A percentile compares a stretch with the other conserved stretches of the same genome.
Evolutionary conservation across 2,329 filamentous ascomycete genomes (phyloP).

Genomic region (Penicillium corylophilum): DNA sequence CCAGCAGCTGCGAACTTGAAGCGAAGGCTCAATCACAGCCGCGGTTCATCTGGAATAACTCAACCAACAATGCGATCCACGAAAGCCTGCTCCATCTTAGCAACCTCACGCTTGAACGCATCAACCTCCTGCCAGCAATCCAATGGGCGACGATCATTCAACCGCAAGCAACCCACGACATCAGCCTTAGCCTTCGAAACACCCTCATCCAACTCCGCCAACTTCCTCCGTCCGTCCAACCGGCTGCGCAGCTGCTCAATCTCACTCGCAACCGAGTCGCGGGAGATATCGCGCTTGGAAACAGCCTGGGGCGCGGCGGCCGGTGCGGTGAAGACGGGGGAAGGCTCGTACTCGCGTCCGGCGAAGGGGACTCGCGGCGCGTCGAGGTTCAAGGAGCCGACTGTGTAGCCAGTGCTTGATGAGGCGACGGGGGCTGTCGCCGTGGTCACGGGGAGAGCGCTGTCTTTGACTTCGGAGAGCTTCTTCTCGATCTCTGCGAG

Average conservation of each 20-base stretch:
- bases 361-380: conserved; percentile 46
- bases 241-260: conserved; percentile 58
- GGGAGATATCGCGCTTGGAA: conserved; percentile 48
- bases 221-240: conserved; percentile 60
- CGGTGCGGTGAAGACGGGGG: conserved; percentile 13
- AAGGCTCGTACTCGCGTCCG: conserved; percentile 36
- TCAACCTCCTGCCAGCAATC: conserved; percentile 96
- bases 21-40: conserved; percentile 10
- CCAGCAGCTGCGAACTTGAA: conserved; percentile 18
- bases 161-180: conserved; percentile 75
- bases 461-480: conserved; percentile 43
- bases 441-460: conserved; percentile 26
- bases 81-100: conserved; percentile 80
- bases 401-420: conserved; percentile 21
- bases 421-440: conserved; percentile 24
- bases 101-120: conserved; percentile 84
- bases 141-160: conserved; percentile 81
- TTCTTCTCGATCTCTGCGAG: conserved; percentile 69
- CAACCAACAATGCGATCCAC: conserved; percentile 69
- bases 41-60: conserved; percentile 8
- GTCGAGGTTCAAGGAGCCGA: conserved; percentile 39
- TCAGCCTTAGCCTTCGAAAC: conserved; percentile 73
- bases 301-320: conserved; percentile 17
- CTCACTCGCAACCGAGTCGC: conserved; percentile 56
- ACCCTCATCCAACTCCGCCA: conserved; percentile 64